Percentiles rank a stretch among this genome's conserved stretches.
Conservation (phyloP, 1,284 basidiomycete species). For the Cryptococcus sp. region DNA sequence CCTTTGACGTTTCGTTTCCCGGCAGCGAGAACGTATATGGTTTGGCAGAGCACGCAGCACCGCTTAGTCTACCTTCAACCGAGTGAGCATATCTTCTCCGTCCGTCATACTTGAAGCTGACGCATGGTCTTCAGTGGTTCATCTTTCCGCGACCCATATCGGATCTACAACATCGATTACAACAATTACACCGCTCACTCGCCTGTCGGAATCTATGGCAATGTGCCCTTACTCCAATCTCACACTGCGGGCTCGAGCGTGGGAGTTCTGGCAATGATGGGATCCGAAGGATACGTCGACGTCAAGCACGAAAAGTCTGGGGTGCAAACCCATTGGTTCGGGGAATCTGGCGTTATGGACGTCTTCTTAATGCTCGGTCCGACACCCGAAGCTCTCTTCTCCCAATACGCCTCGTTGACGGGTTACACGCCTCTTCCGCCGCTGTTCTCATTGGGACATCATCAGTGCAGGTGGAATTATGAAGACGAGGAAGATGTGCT, state of each 20-base stretch:
- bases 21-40: slow-evolving; percentile 87
- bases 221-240: slow-evolving; percentile 90
- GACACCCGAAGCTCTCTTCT: slow-evolving; percentile 74
- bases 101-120: slow-evolving; percentile 35
- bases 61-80: slow-evolving; percentile 83
- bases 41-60: slow-evolving; percentile 94
- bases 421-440: slow-evolving; percentile 85
- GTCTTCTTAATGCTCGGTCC: slow-evolving; percentile 91
- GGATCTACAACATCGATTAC: slow-evolving; percentile 94
- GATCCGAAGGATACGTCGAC: slow-evolving; percentile 95
- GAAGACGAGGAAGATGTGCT: slow-evolving; percentile 86
- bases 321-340: slow-evolving; percentile 91
- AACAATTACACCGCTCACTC: slow-evolving; percentile 95
- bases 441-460: slow-evolving; percentile 89
- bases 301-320: slow-evolving; percentile 64
- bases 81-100: slow-evolving; percentile 60
- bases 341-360: slow-evolving; percentile 94
- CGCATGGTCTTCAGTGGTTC: slow-evolving; percentile 50
- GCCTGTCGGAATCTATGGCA: slow-evolving; percentile 87
- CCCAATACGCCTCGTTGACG: slow-evolving; percentile 80
- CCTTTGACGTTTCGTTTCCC: slow-evolving; percentile 90
- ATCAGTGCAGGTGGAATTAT: slow-evolving; percentile 99
- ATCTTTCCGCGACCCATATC: slow-evolving; percentile 84
- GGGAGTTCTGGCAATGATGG: slow-evolving; percentile 86
- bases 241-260: slow-evolving; percentile 79